A percentile compares a stretch with the other conserved stretches of the same genome.
Conservation (phyloP, 1,284 basidiomycete genomes). For the Tylopilus sp. region DNA sequence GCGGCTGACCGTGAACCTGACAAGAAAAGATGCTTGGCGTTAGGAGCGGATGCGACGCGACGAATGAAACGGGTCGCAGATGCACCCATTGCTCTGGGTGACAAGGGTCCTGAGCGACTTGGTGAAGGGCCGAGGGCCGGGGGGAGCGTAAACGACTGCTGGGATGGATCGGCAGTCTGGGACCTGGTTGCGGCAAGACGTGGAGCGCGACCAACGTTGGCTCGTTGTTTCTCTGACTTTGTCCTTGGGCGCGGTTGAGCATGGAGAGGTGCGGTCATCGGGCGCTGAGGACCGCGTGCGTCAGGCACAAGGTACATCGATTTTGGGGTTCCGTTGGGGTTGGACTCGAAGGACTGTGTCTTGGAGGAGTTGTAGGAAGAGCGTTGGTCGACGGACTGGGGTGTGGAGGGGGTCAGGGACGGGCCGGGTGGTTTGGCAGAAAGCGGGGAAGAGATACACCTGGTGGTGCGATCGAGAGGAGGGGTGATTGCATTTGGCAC, state of each 20-base stretch:
- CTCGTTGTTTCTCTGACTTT: constrained; percentile 56
- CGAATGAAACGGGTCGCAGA: constrained; percentile 83
- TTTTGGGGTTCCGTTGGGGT: constrained; percentile 33
- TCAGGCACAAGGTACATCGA: constrained; percentile 34
- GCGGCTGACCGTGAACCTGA: constrained; percentile 48
- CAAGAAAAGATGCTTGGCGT: constrained; percentile 86
- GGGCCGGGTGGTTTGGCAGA: constrained; percentile 37
- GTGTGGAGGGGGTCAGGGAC: constrained; percentile 48
- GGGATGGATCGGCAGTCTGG: constrained; percentile 35
- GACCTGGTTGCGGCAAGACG: constrained; percentile 26
- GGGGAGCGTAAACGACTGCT: constrained; percentile 36
- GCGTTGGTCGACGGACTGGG: constrained; percentile 46
- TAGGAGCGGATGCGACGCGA: constrained; percentile 93
- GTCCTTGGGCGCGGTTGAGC: constrained; percentile 42
- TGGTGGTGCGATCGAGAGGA: constrained; percentile 30
- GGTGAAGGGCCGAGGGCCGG: constrained; percentile 33
- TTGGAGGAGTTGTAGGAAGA: constrained; percentile 70
- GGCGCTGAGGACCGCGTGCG: constrained; percentile 26
- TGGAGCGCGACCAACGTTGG: constrained; percentile 17
- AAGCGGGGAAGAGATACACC: constrained; percentile 36
- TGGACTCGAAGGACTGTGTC: constrained; percentile 63
- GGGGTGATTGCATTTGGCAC: constrained; percentile 16
- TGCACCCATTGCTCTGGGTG: constrained; percentile 60
- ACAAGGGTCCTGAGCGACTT: constrained; percentile 42
- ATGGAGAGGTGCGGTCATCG: constrained; percentile 28